These are phyloP conservation scores for Sporothrix schenckii DNA, from an alignment of 2,329 filamentous ascomycete species.

Conservation along the genomic window DNA sequence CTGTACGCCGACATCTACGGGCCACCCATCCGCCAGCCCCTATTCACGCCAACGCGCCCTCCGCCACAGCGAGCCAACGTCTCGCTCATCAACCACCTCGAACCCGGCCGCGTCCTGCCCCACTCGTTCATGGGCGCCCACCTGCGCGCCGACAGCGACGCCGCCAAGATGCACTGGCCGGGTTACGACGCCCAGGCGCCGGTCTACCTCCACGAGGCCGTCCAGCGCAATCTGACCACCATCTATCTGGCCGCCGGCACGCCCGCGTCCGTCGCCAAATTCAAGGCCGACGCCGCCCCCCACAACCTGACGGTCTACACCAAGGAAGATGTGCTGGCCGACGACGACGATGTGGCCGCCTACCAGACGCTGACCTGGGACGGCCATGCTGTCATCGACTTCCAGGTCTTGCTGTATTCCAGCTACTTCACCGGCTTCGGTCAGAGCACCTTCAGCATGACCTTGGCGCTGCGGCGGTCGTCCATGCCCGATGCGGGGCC, in stretches of 20 bases:
- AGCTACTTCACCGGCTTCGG: conserved; percentile 30
- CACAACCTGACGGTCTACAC: not conserved
- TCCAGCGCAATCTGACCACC: conserved; percentile 34
- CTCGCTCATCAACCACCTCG: conserved; percentile 1
- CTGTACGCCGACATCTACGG: conserved; percentile 1
- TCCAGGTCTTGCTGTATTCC: conserved; percentile 29
- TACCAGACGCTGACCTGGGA: conserved; percentile 43
- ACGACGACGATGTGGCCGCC: conserved; percentile 39
- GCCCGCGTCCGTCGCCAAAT: not conserved
- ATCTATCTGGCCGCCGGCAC: conserved; percentile 17
- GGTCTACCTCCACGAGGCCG: conserved; percentile 45
- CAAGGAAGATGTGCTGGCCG: conserved; percentile 42
- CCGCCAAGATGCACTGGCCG: conserved; percentile 42
- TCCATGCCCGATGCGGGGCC: conserved; percentile 29
- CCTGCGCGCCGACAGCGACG: conserved; percentile 44
- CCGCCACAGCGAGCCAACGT: not conserved
- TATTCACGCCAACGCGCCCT: not conserved
- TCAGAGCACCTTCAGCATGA: conserved; percentile 29
- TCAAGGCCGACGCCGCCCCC: conserved; percentile 1
- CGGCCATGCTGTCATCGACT: conserved; percentile 33
- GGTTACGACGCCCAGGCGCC: conserved; percentile 45
- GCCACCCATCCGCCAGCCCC: not conserved
- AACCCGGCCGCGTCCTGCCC: not conserved
- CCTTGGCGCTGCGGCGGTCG: conserved; percentile 26
- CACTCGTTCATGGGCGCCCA: conserved; percentile 46